These are phyloP conservation scores for Stachybotrys chlorohalonatus DNA, from an alignment of 2,329 filamentous ascomycete species.

Conservation along the genomic window DNA sequence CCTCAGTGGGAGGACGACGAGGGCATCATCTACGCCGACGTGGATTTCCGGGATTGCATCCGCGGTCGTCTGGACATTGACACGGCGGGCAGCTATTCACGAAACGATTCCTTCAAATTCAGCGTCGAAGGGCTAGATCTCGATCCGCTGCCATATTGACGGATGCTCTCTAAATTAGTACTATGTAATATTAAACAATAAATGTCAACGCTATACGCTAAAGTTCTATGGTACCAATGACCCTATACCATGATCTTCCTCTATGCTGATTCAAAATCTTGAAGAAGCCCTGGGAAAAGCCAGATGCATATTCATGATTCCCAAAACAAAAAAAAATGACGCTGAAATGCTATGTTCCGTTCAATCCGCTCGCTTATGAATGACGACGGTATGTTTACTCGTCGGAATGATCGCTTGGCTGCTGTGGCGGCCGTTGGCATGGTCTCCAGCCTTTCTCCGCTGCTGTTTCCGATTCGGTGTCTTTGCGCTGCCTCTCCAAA, in stretches of 20 bases:
- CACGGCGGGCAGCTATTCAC: constrained; percentile 75
- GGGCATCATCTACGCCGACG: constrained; percentile 59
- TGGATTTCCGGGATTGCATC: constrained; percentile 83
- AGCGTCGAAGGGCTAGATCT: constrained; percentile 50
- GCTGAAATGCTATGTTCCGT: too few species aligned
- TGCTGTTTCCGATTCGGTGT: constrained; percentile 21
- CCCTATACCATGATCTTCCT: background rate
- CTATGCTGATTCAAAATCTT: background rate
- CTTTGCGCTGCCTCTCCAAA: constrained; percentile 23
- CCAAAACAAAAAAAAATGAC: too few species aligned
- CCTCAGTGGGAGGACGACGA: constrained; percentile 76
- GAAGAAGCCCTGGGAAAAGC: background rate
- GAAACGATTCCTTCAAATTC: constrained; percentile 56
- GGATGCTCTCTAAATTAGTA: background rate
- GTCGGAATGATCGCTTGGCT: constrained; percentile 6
- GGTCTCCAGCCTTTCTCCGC: constrained; percentile 20
- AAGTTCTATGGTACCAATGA: background rate
- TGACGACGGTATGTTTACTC: background rate
- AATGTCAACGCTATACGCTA: background rate
- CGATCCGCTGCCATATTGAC: constrained; percentile 44
- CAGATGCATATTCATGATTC: background rate
- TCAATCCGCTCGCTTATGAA: too few species aligned
- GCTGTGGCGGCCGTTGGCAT: constrained; percentile 13
- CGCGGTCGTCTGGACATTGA: constrained; percentile 76
- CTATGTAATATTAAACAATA: background rate